Base-by-base conservation (phyloP, 2,329 filamentous ascomycete species). In the Epichloe coenophiala region DNA sequence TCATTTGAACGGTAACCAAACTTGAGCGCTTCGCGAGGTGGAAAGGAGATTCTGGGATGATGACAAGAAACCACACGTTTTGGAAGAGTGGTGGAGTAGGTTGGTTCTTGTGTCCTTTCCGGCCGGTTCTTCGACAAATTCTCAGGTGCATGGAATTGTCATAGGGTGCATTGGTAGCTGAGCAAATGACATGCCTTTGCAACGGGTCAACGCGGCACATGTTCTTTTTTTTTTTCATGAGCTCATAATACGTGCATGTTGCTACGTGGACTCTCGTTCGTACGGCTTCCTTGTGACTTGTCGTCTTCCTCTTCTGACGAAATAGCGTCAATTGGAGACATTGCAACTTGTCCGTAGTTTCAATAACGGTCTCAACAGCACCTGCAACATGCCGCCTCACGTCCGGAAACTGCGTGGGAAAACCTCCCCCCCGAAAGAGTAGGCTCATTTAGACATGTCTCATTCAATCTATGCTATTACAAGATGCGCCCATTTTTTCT, bases 91-190 rank as follows among this genome's bases (percentile, higher is more conserved):
- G 53, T 59, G 63, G 65, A 65, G 65, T 67, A 64, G 36, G 33
- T 40, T 41, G 65, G 63, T 68, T 68, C 63, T 67, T 68, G 63
- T 67, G 65, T 68, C 63, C 43, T 68, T 69, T 67, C 63, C 61
- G 65, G 65, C 64, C 64, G 64, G 65, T 66, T 68, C 62, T 66
- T 66, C 63, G 66, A 66, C 64, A 65, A 63, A 50, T 46, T 64
- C 60, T 66, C 7, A 63, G 63, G 64, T 64, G 63, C 66, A 68
- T 67, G 67, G 65, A 63, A 61, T 67, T 67, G 63, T 62, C 64
- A 66, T 63, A 61, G 65, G n/a, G 62, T 64, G 66, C 67, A 69
- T 68, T 68, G 66, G 64, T 68, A 69, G 66, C 61, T 65, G 60
- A 66, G 59, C 57, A 62, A 63, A 64, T 68, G 61, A 61, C 59